Base-by-base conservation (phyloP, 2,329 filamentous ascomycete genomes). In the Dactylonectria estremocensis region DNA sequence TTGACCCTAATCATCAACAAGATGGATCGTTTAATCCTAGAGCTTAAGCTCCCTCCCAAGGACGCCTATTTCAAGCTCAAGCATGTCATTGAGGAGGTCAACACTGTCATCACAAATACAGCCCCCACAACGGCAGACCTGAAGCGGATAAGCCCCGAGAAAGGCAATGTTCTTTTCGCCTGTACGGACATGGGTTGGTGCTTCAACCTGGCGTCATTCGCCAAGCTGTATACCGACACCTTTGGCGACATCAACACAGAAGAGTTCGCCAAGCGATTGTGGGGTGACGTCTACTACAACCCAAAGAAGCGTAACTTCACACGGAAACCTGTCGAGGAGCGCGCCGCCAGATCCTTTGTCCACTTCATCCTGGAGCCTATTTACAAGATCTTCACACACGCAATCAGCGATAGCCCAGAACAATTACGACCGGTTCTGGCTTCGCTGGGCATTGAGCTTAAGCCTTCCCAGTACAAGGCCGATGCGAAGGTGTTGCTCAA, bases 61-160 rank as follows among this genome's bases (percentile, higher is more conserved):
- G 96, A 99, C 79, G 96, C 96, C 13, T 99, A 99, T 83, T 98
- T 98, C 87, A 99, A 99, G 86, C 86, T 99, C 61, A 98, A 98
- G 83, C 95, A 98, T 80, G 95, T 98, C n/a, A 90, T 99, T 60
- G 96, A 99, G 81, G 94, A 98, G 81, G 95, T 99, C 81, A 99
- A 99, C 82, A 97, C 94, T 1, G 86, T 96, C 73, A 98, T 99
- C 76, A 94, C 97, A 78, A 95, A 93, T 78, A 92, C 93, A 3
- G 86, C 95, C 31, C 95, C 96, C 4, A 92, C 94, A 2, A 89
- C 90, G 74, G 95, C 95, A 31, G 93, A 94, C 76, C 90, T 88
- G 68, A 90, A 90, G 81, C 90, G 96, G 71, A 82, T 99, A 69
- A 98, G 95, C 73, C 96, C 96, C 0, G 96, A 99, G 79, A 97